phyloP scores from a whole-genome alignment of 305 asterid genomes.

The Plantago rigida region DNA sequence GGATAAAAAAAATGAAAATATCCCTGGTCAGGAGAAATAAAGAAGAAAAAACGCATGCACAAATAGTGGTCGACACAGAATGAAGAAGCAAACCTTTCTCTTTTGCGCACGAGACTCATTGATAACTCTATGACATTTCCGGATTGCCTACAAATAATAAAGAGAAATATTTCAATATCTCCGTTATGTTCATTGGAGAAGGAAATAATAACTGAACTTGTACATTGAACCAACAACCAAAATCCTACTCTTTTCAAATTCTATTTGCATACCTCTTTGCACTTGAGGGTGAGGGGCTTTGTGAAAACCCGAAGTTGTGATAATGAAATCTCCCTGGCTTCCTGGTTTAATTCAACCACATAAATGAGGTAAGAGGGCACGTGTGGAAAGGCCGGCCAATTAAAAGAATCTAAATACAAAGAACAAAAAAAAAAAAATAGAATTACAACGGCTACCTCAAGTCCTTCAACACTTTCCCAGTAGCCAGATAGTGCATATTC shows the following conservation, averaged over 20 bases:
- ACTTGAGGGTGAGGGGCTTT: constrained; percentile 58
- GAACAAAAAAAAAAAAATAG: neutral
- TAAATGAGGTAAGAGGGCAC: neutral
- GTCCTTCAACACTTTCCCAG: constrained; percentile 79
- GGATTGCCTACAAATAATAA: constrained; percentile 57
- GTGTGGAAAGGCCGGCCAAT: neutral
- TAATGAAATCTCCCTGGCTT: constrained; percentile 63
- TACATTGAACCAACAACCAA: constrained; percentile 10
- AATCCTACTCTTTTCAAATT: constrained; percentile 10
- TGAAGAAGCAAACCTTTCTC: constrained; percentile 51
- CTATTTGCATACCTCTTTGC: constrained; percentile 63
- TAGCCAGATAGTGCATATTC: constrained; percentile 74
- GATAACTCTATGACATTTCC: constrained; percentile 86
- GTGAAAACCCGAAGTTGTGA: constrained; percentile 66
- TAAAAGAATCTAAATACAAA: constrained; percentile 10
- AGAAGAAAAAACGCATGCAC: constrained; percentile 12
- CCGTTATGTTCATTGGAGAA: constrained; percentile 8
- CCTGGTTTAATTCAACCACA: constrained; percentile 43
- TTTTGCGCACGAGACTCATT: constrained; percentile 92
- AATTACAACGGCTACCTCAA: constrained; percentile 46
- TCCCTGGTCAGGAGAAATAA: neutral
- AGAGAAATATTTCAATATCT: constrained; percentile 23
- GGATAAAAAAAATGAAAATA: too few relatives aligned
- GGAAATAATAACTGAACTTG: constrained; percentile 1
- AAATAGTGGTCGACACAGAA: constrained; percentile 15